phyloP scores from a whole-genome alignment of 2,329 filamentous ascomycete species.

The Neurospora sp. region DNA sequence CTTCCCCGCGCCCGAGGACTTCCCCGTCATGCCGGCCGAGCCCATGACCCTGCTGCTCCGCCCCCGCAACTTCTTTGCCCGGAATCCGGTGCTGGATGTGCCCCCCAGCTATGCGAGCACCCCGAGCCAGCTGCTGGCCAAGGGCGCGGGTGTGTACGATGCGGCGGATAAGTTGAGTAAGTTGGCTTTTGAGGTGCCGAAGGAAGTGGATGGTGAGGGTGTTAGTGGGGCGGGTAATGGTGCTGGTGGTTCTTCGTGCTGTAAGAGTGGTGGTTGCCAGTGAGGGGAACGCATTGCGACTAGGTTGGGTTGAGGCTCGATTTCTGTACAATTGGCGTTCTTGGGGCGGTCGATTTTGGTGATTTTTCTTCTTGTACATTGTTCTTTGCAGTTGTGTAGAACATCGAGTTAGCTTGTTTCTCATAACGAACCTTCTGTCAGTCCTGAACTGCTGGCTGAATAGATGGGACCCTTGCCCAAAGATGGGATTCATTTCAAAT shows the following conservation, averaged over 20 bases:
- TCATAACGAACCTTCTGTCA: background rate
- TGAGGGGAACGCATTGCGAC: background rate
- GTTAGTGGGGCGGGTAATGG: background rate
- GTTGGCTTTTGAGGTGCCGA: slow-evolving; percentile 21
- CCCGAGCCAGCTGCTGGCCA: slow-evolving; percentile 55
- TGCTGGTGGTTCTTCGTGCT: background rate
- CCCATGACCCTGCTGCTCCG: slow-evolving; percentile 72
- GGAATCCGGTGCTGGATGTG: slow-evolving; percentile 73
- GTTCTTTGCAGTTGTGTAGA: background rate
- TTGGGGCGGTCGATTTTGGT: background rate
- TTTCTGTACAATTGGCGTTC: background rate
- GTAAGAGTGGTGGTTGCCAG: background rate
- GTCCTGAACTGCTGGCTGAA: background rate
- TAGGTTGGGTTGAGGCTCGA: background rate
- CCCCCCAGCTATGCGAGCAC: slow-evolving; percentile 65
- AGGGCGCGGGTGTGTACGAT: slow-evolving; percentile 33
- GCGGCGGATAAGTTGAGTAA: slow-evolving; percentile 38
- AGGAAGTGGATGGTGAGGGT: background rate
- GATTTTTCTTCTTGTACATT: background rate
- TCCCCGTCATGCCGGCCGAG: slow-evolving; percentile 83
- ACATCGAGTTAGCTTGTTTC: background rate
- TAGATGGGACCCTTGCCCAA: background rate
- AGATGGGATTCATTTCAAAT: background rate
- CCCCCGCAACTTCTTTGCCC: slow-evolving; percentile 72
- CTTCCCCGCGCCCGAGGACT: slow-evolving; percentile 83